A percentile compares a stretch with the other conserved stretches of the same genome.
Evolutionary conservation across 495 filamentous ascomycete species (phyloP).

Genomic region (Lepidopterella palustris): DNA sequence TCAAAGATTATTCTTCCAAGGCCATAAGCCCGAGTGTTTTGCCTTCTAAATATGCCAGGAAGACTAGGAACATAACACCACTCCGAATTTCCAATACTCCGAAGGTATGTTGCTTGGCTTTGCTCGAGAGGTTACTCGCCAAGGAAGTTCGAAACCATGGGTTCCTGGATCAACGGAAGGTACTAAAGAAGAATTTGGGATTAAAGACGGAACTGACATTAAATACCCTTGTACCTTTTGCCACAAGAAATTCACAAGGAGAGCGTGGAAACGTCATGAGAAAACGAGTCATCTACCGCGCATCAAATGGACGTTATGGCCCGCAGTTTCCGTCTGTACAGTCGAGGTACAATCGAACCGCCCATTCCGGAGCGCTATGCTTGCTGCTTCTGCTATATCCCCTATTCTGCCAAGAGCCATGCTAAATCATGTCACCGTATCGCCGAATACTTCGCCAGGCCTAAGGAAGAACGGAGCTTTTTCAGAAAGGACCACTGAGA

Average conservation of each 20-base stretch:
- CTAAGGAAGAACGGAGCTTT: neutral
- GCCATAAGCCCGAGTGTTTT: neutral
- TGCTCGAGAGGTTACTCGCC: too few species aligned
- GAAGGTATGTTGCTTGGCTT: too few species aligned
- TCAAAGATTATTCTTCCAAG: neutral
- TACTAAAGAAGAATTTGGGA: too few species aligned
- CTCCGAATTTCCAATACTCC: too few species aligned
- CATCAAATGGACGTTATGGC: neutral
- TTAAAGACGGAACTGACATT: too few species aligned
- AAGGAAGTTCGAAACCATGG: too few species aligned
- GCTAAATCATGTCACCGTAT: neutral
- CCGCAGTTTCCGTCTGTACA: neutral
- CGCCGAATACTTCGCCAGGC: neutral
- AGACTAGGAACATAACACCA: too few species aligned
- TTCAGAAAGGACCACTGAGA: neutral
- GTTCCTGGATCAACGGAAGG: too few species aligned
- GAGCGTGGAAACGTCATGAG: neutral
- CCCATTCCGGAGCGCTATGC: too few species aligned
- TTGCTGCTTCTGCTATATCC: neutral
- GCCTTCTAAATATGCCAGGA: neutral
- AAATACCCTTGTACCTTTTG: neutral
- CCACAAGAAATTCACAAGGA: neutral
- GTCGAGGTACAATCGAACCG: too few species aligned
- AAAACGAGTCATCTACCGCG: neutral
- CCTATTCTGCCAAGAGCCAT: neutral